Conservation (phyloP, 805 yeast species). For the Candida tallmaniae region DNA sequence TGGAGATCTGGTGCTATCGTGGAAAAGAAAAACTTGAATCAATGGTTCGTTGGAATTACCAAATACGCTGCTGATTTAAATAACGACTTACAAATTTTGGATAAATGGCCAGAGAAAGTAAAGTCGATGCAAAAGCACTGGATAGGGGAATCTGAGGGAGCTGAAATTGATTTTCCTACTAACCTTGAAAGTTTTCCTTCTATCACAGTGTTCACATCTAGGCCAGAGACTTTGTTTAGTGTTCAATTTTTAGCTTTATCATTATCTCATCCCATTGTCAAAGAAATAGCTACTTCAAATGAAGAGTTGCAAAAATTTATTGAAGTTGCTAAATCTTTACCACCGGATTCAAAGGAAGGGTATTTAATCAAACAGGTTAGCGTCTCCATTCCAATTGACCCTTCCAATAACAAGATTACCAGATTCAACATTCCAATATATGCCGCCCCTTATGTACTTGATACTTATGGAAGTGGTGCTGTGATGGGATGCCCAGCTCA, state of each 20-base stretch:
- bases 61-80: conserved; percentile 66
- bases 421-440: conserved; percentile 59
- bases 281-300: conserved; percentile 33
- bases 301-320: conserved; percentile 45
- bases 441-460: conserved; percentile 87
- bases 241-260: conserved; percentile 83
- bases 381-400: conserved; percentile 58
- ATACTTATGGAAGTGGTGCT: conserved; percentile 84
- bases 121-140: conserved; percentile 88
- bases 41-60: conserved; percentile 94
- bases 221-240: conserved; percentile 83
- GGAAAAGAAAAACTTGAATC: conserved; percentile 74
- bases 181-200: conserved; percentile 18
- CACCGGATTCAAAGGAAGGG: conserved; percentile 48
- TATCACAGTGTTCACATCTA: conserved; percentile 66
- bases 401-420: conserved; percentile 15
- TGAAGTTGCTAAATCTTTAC: conserved; percentile 29
- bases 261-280: conserved; percentile 59
- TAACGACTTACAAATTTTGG: conserved; percentile 56
- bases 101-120: conserved; percentile 85
- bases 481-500: conserved; percentile 99
- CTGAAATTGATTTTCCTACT: conserved; percentile 54
- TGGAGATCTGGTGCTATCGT: conserved; percentile 98
- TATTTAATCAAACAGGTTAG: conserved; percentile 40
- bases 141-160: conserved; percentile 88